These are phyloP conservation scores for Fimicolochytrium jonesii DNA, from an alignment of 192 early-diverging fungal species.

Conservation along the genomic window DNA sequence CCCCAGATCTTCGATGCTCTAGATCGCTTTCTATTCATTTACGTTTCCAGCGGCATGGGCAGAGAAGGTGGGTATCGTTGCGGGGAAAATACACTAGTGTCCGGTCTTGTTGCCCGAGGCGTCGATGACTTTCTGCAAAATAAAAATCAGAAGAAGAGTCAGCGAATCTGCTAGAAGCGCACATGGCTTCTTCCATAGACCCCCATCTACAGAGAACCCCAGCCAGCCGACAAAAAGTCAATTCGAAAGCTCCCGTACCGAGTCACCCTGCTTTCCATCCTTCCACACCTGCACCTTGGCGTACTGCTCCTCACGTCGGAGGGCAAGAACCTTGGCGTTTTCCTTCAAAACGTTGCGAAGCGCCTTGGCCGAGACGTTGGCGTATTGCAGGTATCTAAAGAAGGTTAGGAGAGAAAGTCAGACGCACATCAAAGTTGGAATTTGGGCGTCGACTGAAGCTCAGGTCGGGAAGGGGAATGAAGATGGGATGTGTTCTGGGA, in stretches of 20 bases:
- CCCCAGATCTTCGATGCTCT: no score
- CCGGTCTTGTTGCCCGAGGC: slow-evolving; percentile 15
- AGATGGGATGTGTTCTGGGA: not conserved
- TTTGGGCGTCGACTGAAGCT: no score
- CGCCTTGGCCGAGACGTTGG: slow-evolving; percentile 73
- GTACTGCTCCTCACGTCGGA: slow-evolving; percentile 71
- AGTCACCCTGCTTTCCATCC: slow-evolving; percentile 73
- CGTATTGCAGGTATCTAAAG: slow-evolving; percentile 79
- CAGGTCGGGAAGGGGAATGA: not conserved
- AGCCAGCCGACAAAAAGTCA: no score
- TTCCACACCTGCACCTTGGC: slow-evolving; percentile 76
- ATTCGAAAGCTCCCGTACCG: no score
- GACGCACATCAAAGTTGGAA: no score
- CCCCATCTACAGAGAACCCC: not conserved
- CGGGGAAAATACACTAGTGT: not conserved
- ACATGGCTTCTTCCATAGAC: not conserved
- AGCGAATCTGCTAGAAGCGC: not conserved
- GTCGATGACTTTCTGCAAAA: slow-evolving; percentile 17
- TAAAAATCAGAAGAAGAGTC: not conserved
- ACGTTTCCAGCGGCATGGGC: no score
- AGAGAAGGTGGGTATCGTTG: not conserved
- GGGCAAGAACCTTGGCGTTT: slow-evolving; percentile 58
- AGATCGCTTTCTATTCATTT: no score
- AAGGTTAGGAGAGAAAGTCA: not conserved
- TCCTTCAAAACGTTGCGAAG: slow-evolving; percentile 82